A percentile compares a stretch with the other conserved stretches of the same genome.
These are phyloP conservation scores for Zygosaccharomyces lentus DNA, from an alignment of 805 yeast species.

Conservation along the genomic window DNA sequence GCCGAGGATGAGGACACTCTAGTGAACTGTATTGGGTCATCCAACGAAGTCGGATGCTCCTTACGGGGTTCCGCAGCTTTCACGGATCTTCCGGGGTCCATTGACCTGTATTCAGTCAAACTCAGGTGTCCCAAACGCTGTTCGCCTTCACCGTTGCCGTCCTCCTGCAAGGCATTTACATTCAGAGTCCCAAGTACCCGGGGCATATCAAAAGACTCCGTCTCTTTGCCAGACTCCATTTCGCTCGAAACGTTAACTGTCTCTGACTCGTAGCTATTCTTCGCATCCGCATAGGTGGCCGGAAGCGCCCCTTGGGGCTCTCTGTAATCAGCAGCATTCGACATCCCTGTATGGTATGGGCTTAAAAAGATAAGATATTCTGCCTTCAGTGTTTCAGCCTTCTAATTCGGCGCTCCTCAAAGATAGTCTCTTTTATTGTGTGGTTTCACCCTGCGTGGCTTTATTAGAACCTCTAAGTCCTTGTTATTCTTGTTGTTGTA, in stretches of 20 bases:
- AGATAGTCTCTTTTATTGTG: not conserved
- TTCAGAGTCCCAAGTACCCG: slow-evolving; percentile 44
- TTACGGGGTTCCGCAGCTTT: slow-evolving; percentile 1
- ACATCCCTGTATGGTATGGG: not conserved
- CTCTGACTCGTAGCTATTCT: not conserved
- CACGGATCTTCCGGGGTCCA: slow-evolving; percentile 45
- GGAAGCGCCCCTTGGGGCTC: not conserved
- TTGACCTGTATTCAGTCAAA: slow-evolving; percentile 31
- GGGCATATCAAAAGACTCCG: slow-evolving; percentile 32
- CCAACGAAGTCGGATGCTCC: slow-evolving; percentile 28
- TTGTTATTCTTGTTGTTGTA: not conserved
- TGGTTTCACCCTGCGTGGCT: not conserved
- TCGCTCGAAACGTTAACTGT: not conserved
- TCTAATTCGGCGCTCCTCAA: not conserved
- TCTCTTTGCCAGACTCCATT: not conserved
- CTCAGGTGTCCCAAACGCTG: slow-evolving; percentile 2
- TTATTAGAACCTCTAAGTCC: not conserved
- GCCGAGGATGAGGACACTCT: slow-evolving; percentile 39
- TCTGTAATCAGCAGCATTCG: not conserved
- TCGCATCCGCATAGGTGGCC: not conserved
- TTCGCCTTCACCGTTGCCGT: slow-evolving; percentile 6
- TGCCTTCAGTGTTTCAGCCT: not conserved
- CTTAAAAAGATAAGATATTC: not conserved
- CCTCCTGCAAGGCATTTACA: slow-evolving; percentile 41
- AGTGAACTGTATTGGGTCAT: slow-evolving; percentile 41